Percentiles rank a stretch among this genome's conserved stretches.
Evolutionary conservation across 2,329 filamentous ascomycete species (phyloP).

Genomic region (Venturia pyrina): DNA sequence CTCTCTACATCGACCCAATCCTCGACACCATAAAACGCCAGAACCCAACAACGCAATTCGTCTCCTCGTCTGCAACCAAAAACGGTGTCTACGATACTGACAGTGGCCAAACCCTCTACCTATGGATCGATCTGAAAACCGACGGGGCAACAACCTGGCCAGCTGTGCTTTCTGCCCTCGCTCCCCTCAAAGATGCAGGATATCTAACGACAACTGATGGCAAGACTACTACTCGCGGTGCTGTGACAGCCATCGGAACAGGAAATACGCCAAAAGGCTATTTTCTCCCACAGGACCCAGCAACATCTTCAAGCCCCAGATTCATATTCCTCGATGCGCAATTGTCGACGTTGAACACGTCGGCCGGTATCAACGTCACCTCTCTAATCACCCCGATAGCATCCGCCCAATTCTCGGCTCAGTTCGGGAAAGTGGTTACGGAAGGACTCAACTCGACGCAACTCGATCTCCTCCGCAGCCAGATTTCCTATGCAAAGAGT

Average conservation of each 20-base stretch:
- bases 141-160: conserved; percentile 45
- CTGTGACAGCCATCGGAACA: conserved; percentile 54
- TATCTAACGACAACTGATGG: conserved; percentile 46
- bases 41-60: conserved; percentile 45
- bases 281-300: conserved; percentile 35
- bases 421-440: conserved; percentile 29
- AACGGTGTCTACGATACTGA: conserved; percentile 53
- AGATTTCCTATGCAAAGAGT: conserved; percentile 43
- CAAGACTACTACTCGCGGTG: conserved; percentile 34
- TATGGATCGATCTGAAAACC: conserved; percentile 57
- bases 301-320: conserved; percentile 24
- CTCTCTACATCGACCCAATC: conserved; percentile 51
- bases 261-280: conserved; percentile 41
- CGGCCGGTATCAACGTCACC: conserved; percentile 36
- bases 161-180: conserved; percentile 44
- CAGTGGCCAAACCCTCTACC: conserved; percentile 48
- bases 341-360: conserved; percentile 33
- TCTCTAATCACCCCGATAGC: conserved; percentile 43
- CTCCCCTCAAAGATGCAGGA: conserved; percentile 43
- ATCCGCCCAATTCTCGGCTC: conserved; percentile 38
- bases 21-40: conserved; percentile 44
- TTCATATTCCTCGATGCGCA: conserved; percentile 54
- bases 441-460: conserved; percentile 37
- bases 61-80: conserved; percentile 33
- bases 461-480: conserved; percentile 38